phyloP scores from a whole-genome alignment of 2,329 filamentous ascomycete genomes.

The Aspergillus sp. region DNA sequence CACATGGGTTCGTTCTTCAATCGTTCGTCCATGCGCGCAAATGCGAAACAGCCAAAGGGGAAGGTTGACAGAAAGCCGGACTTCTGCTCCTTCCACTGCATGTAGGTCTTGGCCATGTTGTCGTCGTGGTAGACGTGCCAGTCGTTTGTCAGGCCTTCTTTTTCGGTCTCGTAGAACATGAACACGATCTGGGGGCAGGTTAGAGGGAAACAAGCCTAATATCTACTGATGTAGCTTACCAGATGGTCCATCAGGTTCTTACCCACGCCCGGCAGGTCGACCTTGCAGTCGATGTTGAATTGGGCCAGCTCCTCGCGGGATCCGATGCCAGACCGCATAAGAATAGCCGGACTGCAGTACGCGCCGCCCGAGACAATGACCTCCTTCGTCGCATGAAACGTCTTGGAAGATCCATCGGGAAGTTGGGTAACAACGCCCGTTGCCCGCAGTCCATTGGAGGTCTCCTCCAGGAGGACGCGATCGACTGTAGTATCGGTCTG shows the following conservation, averaged over 20 bases:
- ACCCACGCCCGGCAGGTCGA: conserved; percentile 52
- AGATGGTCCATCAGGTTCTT: conserved; percentile 55
- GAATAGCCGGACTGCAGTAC: conserved; percentile 51
- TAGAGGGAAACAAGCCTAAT: not conserved
- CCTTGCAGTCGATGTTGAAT: conserved; percentile 42
- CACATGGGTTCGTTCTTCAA: conserved; percentile 55
- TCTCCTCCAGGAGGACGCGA: conserved; percentile 48
- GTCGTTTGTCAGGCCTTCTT: conserved; percentile 55
- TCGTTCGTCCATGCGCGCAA: conserved; percentile 59
- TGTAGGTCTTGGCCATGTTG: conserved; percentile 50
- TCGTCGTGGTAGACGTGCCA: conserved; percentile 56
- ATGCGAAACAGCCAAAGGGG: conserved; percentile 63
- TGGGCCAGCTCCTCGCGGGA: conserved; percentile 41
- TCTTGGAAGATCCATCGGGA: conserved; percentile 32
- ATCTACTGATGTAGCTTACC: conserved; percentile 24
- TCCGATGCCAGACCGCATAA: conserved; percentile 55
- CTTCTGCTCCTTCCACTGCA: conserved; percentile 58
- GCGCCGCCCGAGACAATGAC: conserved; percentile 50
- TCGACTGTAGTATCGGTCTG: conserved; percentile 51
- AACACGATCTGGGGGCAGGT: conserved; percentile 48
- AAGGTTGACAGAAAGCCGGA: conserved; percentile 59
- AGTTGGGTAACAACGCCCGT: conserved; percentile 27
- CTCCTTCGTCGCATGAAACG: conserved; percentile 45
- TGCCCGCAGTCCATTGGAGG: conserved; percentile 39
- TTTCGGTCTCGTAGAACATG: conserved; percentile 59